Base-by-base conservation (phyloP, 139 green algal species). In the Micromonas pusilla region DNA sequence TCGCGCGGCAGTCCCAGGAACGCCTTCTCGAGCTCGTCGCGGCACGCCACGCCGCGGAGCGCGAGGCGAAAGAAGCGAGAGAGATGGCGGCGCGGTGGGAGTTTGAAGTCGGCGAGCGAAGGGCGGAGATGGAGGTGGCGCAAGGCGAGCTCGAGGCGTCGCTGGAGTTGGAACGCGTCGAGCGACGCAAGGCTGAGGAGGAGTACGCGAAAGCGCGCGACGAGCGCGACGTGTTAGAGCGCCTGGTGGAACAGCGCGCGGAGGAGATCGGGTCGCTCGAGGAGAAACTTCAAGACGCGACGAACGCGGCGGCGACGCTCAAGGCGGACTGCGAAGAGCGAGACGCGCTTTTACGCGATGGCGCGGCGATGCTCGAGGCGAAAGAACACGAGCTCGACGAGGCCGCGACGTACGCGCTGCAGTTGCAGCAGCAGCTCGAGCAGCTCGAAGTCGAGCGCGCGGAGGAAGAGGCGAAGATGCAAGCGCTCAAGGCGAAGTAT, bases 331-430 rank as follows among this genome's bases (percentile, higher is more conserved):
- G 36, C 26, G 33, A 72, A 45, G 65, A 72, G 30, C 26, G 65
- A 5, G 65, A 72, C 65, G 28, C 36, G 33, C 32, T 72, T 13
- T 26, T 72, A 26, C 26, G 65, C 23, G 65, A 72, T 3, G 65
- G 65, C 28, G 30, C 4, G 2, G 26, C n/a, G 4, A 26, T 72
- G 30, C 13, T 72, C 28, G 65, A 72, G 30, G 65, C n/a, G 13
- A 72, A 72, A 16, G 65, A 72, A 16, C 3, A 2, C 13, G 65
- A 72, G 65, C 65, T 72, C 65, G 65, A 72, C 28, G 28, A 37
- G 3, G 65, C 65, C 13, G 65, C 33, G 3, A 4, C 65, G n/a
- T 72, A 72, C 65, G 65, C 33, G 3, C 13, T 72, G 4, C 13
- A 4, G 13, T 26, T 72, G 13, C 65, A 72, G 33, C 13, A 45